phyloP scores from a whole-genome alignment of 2,329 filamentous ascomycete genomes.

The Metarhizium anisopliae region DNA sequence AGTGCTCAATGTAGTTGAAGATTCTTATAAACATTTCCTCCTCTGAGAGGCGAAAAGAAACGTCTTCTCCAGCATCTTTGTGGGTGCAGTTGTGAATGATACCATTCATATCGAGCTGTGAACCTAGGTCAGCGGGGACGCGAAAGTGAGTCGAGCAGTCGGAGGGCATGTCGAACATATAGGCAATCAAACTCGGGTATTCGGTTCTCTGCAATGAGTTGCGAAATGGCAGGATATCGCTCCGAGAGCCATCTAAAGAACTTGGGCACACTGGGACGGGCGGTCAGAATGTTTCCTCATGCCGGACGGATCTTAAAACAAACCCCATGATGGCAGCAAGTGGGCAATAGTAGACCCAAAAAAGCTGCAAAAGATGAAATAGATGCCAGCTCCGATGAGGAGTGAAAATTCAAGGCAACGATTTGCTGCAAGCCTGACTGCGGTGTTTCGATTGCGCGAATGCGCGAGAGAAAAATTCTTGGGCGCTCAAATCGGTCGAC shows the following conservation, averaged over 20 bases:
- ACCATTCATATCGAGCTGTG: conserved; percentile 88
- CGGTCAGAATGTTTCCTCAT: conserved; percentile 8
- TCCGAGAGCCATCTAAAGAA: conserved; percentile 99
- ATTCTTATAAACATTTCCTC: conserved; percentile 99
- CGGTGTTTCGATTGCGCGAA: background rate
- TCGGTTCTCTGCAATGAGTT: conserved; percentile 95
- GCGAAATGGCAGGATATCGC: conserved; percentile 95
- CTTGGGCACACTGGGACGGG: conserved; percentile 56
- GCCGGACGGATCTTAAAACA: conserved; percentile 4
- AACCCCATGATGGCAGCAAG: conserved; percentile 20
- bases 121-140: conserved; percentile 12
- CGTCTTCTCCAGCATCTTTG: conserved; percentile 79
- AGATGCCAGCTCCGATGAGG: background rate
- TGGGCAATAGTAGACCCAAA: conserved; percentile 1
- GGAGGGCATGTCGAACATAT: conserved; percentile 49
- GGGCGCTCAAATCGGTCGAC: background rate
- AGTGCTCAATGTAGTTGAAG: conserved; percentile 98
- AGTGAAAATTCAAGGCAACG: background rate
- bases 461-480: background rate
- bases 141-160: background rate
- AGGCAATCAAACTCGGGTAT: conserved; percentile 98
- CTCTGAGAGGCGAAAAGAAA: conserved; percentile 86
- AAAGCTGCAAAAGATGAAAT: background rate
- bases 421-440: background rate
- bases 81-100: conserved; percentile 99